These are phyloP conservation scores for Didymella lethalis DNA, from an alignment of 2,329 filamentous ascomycete genomes.

Conservation along the genomic window DNA sequence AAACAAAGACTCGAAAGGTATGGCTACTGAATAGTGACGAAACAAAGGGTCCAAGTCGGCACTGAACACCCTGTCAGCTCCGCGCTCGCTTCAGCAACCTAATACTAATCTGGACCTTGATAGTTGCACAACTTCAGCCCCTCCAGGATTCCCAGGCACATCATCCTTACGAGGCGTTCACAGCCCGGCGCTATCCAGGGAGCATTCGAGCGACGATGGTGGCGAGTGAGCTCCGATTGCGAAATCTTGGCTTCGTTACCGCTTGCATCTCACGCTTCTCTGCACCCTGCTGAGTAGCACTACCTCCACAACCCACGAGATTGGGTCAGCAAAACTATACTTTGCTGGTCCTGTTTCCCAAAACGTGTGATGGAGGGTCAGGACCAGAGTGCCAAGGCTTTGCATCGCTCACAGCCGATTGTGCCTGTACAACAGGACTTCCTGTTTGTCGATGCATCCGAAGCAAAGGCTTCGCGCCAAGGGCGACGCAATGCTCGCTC, in stretches of 20 bases:
- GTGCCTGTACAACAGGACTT: conserved; percentile 46
- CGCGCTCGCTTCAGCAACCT: conserved; percentile 37
- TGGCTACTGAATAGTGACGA: conserved; percentile 1
- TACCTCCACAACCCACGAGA: conserved; percentile 31
- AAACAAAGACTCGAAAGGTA: conserved; percentile 1
- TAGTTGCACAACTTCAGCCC: conserved; percentile 44
- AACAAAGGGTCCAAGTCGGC: conserved; percentile 28
- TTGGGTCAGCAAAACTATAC: conserved; percentile 28
- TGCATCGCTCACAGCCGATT: conserved; percentile 32
- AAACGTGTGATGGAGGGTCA: conserved; percentile 39
- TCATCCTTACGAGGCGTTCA: conserved; percentile 32
- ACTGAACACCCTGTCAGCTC: conserved; percentile 31
- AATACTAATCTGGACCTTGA: conserved; percentile 46
- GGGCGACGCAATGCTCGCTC: conserved; percentile 52
- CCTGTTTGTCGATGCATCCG: conserved; percentile 50
- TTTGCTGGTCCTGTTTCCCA: conserved; percentile 31
- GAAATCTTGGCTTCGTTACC: conserved; percentile 37
- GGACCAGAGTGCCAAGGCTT: conserved; percentile 33
- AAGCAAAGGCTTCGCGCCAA: conserved; percentile 49
- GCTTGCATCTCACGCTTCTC: conserved; percentile 27
- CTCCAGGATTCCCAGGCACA: conserved; percentile 36
- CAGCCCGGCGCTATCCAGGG: conserved; percentile 34
- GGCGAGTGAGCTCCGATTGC: conserved; percentile 37
- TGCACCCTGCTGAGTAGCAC: conserved; percentile 36
- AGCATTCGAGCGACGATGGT: conserved; percentile 39